Evolutionary conservation across 179 eudicot genomes (phyloP).

Genomic region (Vitellaria paradoxa): DNA sequence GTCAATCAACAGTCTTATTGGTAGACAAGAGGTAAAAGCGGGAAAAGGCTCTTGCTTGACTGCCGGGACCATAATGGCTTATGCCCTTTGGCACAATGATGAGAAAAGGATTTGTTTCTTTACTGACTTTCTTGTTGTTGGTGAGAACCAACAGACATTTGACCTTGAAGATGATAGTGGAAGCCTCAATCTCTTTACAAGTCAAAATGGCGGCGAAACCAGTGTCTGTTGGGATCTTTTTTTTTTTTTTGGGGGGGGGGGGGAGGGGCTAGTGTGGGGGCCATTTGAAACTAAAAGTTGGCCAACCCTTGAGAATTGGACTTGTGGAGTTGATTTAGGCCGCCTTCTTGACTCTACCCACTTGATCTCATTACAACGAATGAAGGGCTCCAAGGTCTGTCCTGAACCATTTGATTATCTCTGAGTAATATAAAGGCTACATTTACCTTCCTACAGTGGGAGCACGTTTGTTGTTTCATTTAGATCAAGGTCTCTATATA

Average conservation of each 20-base stretch:
- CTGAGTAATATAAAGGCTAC: neutral
- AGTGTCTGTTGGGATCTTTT: conserved; percentile 51
- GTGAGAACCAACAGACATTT: conserved; percentile 54
- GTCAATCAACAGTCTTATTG: conserved; percentile 43
- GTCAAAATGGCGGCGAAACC: conserved; percentile 44
- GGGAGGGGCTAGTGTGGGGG: conserved; percentile 68
- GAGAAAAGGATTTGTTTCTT: conserved; percentile 60
- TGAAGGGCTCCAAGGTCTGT: conserved; percentile 46
- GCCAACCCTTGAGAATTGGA: conserved; percentile 62
- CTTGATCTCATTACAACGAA: conserved; percentile 52
- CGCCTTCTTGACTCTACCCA: conserved; percentile 60
- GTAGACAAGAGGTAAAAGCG: conserved; percentile 49
- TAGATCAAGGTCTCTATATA: neutral
- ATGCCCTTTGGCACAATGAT: conserved; percentile 56
- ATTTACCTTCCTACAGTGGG: too few species aligned
- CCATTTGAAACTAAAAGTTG: conserved; percentile 43
- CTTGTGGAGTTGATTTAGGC: conserved; percentile 60
- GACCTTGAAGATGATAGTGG: conserved; percentile 70
- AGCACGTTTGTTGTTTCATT: neutral
- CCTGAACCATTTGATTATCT: neutral
- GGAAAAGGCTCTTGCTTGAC: conserved; percentile 62
- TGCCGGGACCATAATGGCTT: conserved; percentile 62
- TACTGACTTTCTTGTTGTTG: conserved; percentile 59
- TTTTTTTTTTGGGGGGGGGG: too few species aligned
- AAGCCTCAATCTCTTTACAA: conserved; percentile 49